Conservation (phyloP, 1,284 basidiomycete species). For the Waitea zeae region DNA sequence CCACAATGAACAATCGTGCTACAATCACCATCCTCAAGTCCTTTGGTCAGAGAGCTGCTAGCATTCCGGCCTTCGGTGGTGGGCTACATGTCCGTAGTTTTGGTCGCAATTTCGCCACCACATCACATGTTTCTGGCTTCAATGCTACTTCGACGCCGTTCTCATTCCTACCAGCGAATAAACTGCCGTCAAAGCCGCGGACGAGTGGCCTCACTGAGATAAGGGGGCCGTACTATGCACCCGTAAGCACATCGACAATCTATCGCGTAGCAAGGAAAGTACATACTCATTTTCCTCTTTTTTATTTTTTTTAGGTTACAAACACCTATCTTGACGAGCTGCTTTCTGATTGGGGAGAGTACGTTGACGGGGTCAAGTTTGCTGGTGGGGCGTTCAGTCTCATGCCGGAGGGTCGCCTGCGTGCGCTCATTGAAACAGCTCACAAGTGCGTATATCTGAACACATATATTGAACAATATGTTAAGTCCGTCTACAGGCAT, state of each 20-base stretch:
- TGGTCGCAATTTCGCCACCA: too few relatives aligned
- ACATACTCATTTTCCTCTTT: too few relatives aligned
- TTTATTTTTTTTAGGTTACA: too few relatives aligned
- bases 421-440: slow-evolving; percentile 18
- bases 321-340: slow-evolving; percentile 21
- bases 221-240: slow-evolving; percentile 22
- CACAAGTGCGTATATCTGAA: slow-evolving; percentile 19
- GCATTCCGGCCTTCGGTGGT: too few relatives aligned
- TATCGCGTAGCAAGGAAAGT: too few relatives aligned
- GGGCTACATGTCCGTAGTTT: too few relatives aligned
- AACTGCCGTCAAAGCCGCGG: slow-evolving; percentile 6
- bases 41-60: too few relatives aligned
- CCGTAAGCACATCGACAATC: too few relatives aligned
- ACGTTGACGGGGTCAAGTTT: slow-evolving; percentile 28
- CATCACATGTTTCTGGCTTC: too few relatives aligned
- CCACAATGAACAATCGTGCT: too few relatives aligned
- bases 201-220: slow-evolving; percentile 21
- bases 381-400: slow-evolving; percentile 26
- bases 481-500: slow-evolving; percentile 4
- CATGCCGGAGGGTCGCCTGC: slow-evolving; percentile 22
- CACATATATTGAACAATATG: neutral
- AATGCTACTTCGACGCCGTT: neutral
- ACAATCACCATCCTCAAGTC: too few relatives aligned
- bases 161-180: neutral
- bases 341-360: slow-evolving; percentile 21